Conservation (phyloP, 192 early-diverging fungal species). For the Phlyctochytrium arcticum region DNA sequence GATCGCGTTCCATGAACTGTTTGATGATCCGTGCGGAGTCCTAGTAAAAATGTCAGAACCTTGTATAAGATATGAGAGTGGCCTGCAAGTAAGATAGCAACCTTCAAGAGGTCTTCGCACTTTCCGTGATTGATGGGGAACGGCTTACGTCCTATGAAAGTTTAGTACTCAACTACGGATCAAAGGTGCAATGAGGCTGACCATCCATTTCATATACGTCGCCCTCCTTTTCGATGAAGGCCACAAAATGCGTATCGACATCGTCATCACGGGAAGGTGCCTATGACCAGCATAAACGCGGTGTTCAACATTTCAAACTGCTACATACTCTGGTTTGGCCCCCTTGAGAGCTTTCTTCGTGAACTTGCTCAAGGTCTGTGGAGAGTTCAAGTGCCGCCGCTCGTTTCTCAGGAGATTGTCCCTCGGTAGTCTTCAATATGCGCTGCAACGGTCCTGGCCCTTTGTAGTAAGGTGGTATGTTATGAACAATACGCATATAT, state of each 20-base stretch:
- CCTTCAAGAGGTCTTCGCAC: conserved; percentile 51
- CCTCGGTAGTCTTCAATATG: conserved; percentile 61
- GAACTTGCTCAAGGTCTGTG: conserved; percentile 35
- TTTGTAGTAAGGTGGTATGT: too few relatives aligned
- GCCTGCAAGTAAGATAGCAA: conserved; percentile 6
- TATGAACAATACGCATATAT: too few relatives aligned
- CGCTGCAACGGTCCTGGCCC: conserved; percentile 57
- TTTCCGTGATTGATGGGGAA: conserved; percentile 84
- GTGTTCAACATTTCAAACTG: neutral
- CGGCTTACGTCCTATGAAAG: conserved; percentile 49
- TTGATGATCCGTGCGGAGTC: conserved; percentile 54
- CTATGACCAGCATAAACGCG: neutral
- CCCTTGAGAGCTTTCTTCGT: conserved; percentile 31
- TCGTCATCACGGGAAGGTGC: conserved; percentile 70
- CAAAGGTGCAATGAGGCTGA: neutral
- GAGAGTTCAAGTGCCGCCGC: conserved; percentile 67
- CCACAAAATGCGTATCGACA: conserved; percentile 81
- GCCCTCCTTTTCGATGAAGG: conserved; percentile 76
- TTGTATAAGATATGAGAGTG: neutral
- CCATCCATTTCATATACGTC: conserved; percentile 86
- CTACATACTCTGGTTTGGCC: conserved; percentile 61
- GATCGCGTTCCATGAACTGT: conserved; percentile 65
- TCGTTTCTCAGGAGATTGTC: conserved; percentile 67
- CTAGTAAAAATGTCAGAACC: conserved; percentile 20
- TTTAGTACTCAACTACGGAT: neutral